Base-by-base conservation (phyloP, 176 grass and related monocot species). In the Typha latifolia region DNA sequence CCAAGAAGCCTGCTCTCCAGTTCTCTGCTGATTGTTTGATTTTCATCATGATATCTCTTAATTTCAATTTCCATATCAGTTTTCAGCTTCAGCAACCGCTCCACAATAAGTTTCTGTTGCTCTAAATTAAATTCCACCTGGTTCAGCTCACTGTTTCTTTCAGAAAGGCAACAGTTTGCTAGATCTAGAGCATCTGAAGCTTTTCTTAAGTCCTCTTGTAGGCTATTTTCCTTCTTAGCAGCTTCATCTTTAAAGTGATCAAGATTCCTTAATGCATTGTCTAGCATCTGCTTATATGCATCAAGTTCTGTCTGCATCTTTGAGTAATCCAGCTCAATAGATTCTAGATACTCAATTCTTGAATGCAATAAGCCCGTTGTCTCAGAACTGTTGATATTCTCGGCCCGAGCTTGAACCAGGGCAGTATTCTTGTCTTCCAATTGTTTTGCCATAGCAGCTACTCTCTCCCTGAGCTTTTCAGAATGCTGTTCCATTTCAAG, bases 241-340 rank as follows among this genome's bases (percentile, higher is more conserved):
- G 73, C 61, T 69, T 82, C 73, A 61, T 77, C 85, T 78, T 84
- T 92, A 47, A 87, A 66, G 61, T 59, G 65, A 24, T 82, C 59
- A 79, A 79, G 63, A 73, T 79, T 72, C 64, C 49, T 81, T 63
- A 65, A 84, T 49, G 64, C 71, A 49, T 64, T 69, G 4, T 77
- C 78, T 32, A 87, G 69, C 87, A 82, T 85, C 73, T 75, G 73
- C 77, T 82, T 84, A 78, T 77, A 97, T 20, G 37, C 51, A 16
- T 71, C 79, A 34, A 97, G 50, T 57, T 84, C 77, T 70, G 16
- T 74, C 69, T 82, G 70, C 72, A 79, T 51, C 37, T 79, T 70
- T 32, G 53, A 32, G 5, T 81, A 69, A 24, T 91, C 89, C 72
- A 77, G 59, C 72, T 73, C 72, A 50, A 82, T 64, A 62, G 9